phyloP scores from a whole-genome alignment of 495 filamentous ascomycete genomes.

The Penicillium bialowiezense region DNA sequence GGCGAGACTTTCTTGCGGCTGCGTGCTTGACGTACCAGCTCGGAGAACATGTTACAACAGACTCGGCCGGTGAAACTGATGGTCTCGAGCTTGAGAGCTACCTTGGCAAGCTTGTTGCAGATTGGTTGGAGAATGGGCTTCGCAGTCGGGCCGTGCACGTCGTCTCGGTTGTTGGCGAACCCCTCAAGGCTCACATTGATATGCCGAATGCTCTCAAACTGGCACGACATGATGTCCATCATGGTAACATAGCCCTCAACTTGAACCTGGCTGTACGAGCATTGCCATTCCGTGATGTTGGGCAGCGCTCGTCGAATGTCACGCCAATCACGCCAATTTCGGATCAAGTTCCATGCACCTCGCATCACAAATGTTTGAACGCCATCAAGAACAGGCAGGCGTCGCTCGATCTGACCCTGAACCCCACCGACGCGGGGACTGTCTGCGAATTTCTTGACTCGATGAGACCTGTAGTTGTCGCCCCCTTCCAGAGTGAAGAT shows the following conservation, averaged over 20 bases:
- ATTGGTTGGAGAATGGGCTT: constrained; percentile 33
- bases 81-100: constrained; percentile 57
- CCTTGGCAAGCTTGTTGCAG: constrained; percentile 56
- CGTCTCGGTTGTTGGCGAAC: constrained; percentile 58
- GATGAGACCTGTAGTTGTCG: constrained; percentile 49
- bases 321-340: constrained; percentile 60
- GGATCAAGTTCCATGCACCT: constrained; percentile 73
- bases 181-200: constrained; percentile 66
- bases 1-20: constrained; percentile 5
- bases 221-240: constrained; percentile 50
- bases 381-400: constrained; percentile 41
- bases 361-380: constrained; percentile 65
- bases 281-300: constrained; percentile 66
- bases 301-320: constrained; percentile 59
- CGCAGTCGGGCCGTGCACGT: constrained; percentile 24
- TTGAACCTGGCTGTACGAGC: constrained; percentile 66
- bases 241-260: constrained; percentile 65
- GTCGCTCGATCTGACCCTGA: too few relatives aligned
- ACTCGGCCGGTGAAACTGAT: constrained; percentile 65
- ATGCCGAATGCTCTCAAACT: constrained; percentile 53
- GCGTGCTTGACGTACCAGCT: constrained; percentile 21
- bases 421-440: too few relatives aligned
- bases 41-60: constrained; percentile 56
- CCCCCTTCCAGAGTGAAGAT: constrained; percentile 72
- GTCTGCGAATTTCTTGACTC: too few relatives aligned